Evolutionary conservation across 2,329 filamentous ascomycete genomes (phyloP).

Genomic region (Fusarium abutilonis): DNA sequence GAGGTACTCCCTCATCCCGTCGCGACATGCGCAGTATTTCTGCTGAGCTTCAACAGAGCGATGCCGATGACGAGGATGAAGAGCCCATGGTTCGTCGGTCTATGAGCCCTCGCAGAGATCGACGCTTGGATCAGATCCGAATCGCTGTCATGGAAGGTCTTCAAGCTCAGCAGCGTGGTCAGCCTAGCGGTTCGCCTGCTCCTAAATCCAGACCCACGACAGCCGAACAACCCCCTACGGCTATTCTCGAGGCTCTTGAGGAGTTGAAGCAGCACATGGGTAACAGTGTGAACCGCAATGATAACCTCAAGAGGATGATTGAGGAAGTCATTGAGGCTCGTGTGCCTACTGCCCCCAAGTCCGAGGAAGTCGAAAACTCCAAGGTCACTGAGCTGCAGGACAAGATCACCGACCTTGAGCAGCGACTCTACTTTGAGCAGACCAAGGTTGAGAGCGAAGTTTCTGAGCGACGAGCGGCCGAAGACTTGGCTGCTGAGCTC

Average conservation of each 20-base stretch:
- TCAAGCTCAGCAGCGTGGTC: slow-evolving; percentile 61
- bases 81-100: slow-evolving; percentile 72
- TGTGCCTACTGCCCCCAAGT: slow-evolving; percentile 61
- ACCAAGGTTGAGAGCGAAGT: slow-evolving; percentile 61
- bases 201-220: slow-evolving; percentile 21
- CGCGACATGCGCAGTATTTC: slow-evolving; percentile 73
- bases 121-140: slow-evolving; percentile 84
- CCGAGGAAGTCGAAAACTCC: slow-evolving; percentile 62
- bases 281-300: slow-evolving; percentile 46
- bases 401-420: slow-evolving; percentile 69
- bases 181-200: slow-evolving; percentile 46
- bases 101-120: slow-evolving; percentile 80
- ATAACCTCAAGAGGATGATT: slow-evolving; percentile 69
- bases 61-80: slow-evolving; percentile 94
- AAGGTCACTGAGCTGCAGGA: slow-evolving; percentile 68
- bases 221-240: slow-evolving; percentile 46
- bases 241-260: slow-evolving; percentile 73
- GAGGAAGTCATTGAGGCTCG: slow-evolving; percentile 70
- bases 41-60: slow-evolving; percentile 78
- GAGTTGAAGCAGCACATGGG: slow-evolving; percentile 65
- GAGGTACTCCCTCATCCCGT: slow-evolving; percentile 64
- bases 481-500: slow-evolving; percentile 64
- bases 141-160: slow-evolving; percentile 78
- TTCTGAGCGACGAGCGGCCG: slow-evolving; percentile 59
- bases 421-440: slow-evolving; percentile 62